phyloP scores from a whole-genome alignment of 108 stramenopile genomes.

The Nitzschia putrida region DNA sequence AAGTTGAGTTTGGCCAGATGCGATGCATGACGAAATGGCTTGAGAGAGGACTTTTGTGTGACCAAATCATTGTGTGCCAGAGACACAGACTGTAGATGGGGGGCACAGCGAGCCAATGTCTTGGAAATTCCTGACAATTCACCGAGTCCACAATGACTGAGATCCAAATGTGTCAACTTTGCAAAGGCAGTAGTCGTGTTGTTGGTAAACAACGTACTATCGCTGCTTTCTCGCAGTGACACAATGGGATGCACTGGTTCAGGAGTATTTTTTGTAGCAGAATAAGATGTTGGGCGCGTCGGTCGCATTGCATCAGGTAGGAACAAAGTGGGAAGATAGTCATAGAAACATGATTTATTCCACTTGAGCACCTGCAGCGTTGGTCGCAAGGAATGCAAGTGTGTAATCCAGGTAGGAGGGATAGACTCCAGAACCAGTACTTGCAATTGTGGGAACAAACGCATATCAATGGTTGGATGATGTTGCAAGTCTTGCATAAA shows the following conservation, averaged over 20 bases:
- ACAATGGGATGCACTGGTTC: background rate
- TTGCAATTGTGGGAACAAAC: slow-evolving; percentile 63
- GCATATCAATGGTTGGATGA: slow-evolving; percentile 57
- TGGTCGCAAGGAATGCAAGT: slow-evolving; percentile 45
- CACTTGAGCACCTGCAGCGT: slow-evolving; percentile 63
- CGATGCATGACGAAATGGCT: slow-evolving; percentile 47
- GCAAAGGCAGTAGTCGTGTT: slow-evolving; percentile 4
- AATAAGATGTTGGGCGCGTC: background rate
- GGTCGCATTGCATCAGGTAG: background rate
- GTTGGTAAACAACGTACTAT: background rate
- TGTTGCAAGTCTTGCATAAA: slow-evolving; percentile 34
- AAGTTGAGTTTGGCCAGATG: slow-evolving; percentile 62
- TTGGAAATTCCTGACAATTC: slow-evolving; percentile 55
- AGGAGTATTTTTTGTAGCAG: background rate
- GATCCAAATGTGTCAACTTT: slow-evolving; percentile 55
- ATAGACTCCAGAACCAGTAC: slow-evolving; percentile 71
- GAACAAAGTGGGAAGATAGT: slow-evolving; percentile 38
- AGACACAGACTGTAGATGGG: slow-evolving; percentile 57
- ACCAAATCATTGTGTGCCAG: slow-evolving; percentile 71
- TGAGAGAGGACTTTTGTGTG: slow-evolving; percentile 48
- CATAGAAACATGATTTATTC: slow-evolving; percentile 56
- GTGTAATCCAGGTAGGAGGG: slow-evolving; percentile 61
- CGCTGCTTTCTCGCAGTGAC: background rate
- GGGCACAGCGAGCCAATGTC: slow-evolving; percentile 42
- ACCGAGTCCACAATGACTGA: slow-evolving; percentile 59